These are phyloP conservation scores for Suhomyces faveliae DNA, from an alignment of 805 yeast genomes.

Conservation along the genomic window DNA sequence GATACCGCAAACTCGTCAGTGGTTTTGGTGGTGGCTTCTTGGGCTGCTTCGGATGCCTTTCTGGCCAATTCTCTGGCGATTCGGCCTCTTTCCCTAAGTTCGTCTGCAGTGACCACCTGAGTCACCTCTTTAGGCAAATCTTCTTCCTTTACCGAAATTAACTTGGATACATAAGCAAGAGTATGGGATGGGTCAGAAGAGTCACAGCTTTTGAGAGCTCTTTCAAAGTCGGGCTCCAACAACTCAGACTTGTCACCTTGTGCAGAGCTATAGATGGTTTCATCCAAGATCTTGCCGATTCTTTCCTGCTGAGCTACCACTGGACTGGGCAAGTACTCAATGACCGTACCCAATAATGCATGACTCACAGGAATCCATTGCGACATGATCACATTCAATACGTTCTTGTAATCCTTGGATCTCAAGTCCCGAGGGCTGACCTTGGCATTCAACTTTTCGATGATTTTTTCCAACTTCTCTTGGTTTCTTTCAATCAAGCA, in stretches of 20 bases:
- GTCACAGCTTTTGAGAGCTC: slow-evolving; percentile 67
- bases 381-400: slow-evolving; percentile 67
- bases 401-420: slow-evolving; percentile 68
- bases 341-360: slow-evolving; percentile 78
- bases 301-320: slow-evolving; percentile 68
- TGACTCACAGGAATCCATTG: slow-evolving; percentile 95
- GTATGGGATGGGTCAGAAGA: slow-evolving; percentile 54
- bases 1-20: slow-evolving; percentile 28
- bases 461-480: slow-evolving; percentile 73
- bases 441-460: slow-evolving; percentile 64
- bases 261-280: slow-evolving; percentile 45
- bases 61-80: slow-evolving; percentile 66
- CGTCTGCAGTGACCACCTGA: slow-evolving; percentile 46
- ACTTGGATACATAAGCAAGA: slow-evolving; percentile 81
- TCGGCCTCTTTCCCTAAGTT: slow-evolving; percentile 60
- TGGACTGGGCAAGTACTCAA: slow-evolving; percentile 86
- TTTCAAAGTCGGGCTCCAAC: slow-evolving; percentile 48
- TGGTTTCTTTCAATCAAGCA: slow-evolving; percentile 62
- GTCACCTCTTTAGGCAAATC: slow-evolving; percentile 62
- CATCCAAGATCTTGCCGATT: slow-evolving; percentile 59
- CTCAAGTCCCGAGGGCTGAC: slow-evolving; percentile 72
- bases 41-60: slow-evolving; percentile 56
- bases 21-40: slow-evolving; percentile 19
- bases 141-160: slow-evolving; percentile 77
- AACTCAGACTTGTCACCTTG: slow-evolving; percentile 35